A percentile compares a stretch with the other conserved stretches of the same genome.
These are phyloP conservation scores for Yarrowia divulgata DNA, from an alignment of 805 yeast genomes.

Conservation along the genomic window DNA sequence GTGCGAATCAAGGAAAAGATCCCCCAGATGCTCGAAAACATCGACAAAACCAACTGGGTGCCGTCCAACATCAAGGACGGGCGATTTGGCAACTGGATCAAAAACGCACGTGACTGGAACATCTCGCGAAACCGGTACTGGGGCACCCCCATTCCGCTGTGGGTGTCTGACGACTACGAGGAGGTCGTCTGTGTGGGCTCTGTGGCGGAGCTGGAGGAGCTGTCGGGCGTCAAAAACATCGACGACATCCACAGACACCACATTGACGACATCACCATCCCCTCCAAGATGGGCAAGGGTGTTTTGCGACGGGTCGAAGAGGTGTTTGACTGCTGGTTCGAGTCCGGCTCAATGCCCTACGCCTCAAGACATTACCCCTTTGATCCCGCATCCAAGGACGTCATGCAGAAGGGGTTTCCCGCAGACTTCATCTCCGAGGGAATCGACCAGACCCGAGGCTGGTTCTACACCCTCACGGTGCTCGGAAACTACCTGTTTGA, in stretches of 20 bases:
- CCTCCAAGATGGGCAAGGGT: conserved; percentile 90
- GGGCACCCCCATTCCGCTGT: conserved; percentile 99
- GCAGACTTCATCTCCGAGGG: conserved; percentile 99
- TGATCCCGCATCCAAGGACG: conserved; percentile 66
- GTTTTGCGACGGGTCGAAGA: conserved; percentile 88
- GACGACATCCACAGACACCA: conserved; percentile 93
- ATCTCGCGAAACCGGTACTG: conserved; percentile 97
- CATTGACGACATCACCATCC: conserved; percentile 91
- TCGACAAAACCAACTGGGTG: conserved; percentile 92
- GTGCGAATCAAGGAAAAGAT: conserved; percentile 86
- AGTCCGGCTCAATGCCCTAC: conserved; percentile 98
- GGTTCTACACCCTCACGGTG: conserved; percentile 97
- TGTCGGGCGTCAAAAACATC: conserved; percentile 81
- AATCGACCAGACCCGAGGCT: conserved; percentile 99
- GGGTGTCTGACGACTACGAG: conserved; percentile 93
- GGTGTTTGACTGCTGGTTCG: conserved; percentile 99
- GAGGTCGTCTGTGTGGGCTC: conserved; percentile 95
- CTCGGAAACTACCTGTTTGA: conserved; percentile 94
- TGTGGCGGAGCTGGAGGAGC: conserved; percentile 79
- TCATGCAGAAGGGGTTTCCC: conserved; percentile 80
- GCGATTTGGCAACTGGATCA: conserved; percentile 97
- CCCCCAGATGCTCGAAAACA: conserved; percentile 87
- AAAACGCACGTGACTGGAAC: conserved; percentile 99
- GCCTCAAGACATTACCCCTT: conserved; percentile 98
- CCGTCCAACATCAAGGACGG: conserved; percentile 90